A percentile compares a stretch with the other conserved stretches of the same genome.
Conservation (phyloP, 1,284 basidiomycete species). For the Ganoderma meredithae region DNA sequence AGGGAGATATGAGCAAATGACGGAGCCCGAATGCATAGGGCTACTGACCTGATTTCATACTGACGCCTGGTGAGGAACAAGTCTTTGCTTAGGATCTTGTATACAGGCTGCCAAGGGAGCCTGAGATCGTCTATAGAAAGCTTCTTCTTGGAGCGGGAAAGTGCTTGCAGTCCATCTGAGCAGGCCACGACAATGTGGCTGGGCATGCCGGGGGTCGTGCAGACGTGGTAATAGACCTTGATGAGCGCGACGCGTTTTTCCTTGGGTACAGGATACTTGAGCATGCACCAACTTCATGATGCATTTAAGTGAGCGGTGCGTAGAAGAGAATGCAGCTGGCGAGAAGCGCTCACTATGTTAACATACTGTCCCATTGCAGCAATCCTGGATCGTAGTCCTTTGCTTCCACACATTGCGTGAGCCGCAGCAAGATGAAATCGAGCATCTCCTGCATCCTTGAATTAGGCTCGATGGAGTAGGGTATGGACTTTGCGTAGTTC, state of each 20-base stretch:
- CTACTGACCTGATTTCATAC: constrained; percentile 76
- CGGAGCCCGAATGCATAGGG: not conserved
- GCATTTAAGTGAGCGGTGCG: constrained; percentile 21
- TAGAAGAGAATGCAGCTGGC: constrained; percentile 23
- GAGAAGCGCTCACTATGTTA: constrained; percentile 62
- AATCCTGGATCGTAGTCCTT: constrained; percentile 84
- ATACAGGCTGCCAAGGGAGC: constrained; percentile 89
- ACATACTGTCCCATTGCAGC: constrained; percentile 80
- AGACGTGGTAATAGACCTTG: constrained; percentile 81
- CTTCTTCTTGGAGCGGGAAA: constrained; percentile 76
- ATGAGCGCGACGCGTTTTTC: constrained; percentile 80
- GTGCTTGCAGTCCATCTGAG: constrained; percentile 61
- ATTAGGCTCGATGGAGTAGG: constrained; percentile 85
- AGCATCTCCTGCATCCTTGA: constrained; percentile 84
- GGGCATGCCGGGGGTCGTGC: constrained; percentile 67
- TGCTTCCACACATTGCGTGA: constrained; percentile 79
- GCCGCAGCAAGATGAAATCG: constrained; percentile 76
- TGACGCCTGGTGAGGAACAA: constrained; percentile 86
- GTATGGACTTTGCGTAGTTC: constrained; percentile 69
- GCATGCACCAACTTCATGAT: constrained; percentile 73
- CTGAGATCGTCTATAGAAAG: constrained; percentile 84
- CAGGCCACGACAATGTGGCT: constrained; percentile 63
- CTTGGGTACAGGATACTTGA: constrained; percentile 88
- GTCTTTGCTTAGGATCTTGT: constrained; percentile 82
- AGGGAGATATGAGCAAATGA: constrained; percentile 7